Base-by-base conservation (phyloP, 768 basidiomycete genomes). In the Saitozyma sp. region DNA sequence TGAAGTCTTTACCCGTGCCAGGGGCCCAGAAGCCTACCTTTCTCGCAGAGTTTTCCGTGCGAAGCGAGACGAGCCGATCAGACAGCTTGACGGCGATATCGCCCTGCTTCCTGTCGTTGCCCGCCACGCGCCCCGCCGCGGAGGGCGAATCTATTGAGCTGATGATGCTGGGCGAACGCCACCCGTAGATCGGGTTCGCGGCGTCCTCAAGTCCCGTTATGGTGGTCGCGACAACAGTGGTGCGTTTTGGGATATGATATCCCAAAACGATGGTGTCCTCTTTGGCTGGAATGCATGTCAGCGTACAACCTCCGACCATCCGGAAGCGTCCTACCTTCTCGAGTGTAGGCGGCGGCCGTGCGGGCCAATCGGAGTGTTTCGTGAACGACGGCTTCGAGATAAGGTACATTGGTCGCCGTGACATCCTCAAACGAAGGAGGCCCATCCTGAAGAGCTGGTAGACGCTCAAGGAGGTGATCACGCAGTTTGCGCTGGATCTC, bases 381-480 rank as follows among this genome's bases (percentile, higher is more conserved):
- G 39, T 66, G 57, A 1, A 70, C 70, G 1, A 75, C 71, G 9
- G 76, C 76, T 58, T 78, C 76, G 42, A 78, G 69, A 49, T 78
- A 75, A 38, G 69, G 66, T 16, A 62, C 29, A 17, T 63, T 62
- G 29, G 39, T 43, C 8, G 73, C 57, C 50, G 58, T 72, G 14
- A 75, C 54, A n/a, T 75, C 68, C 37, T 66, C 73, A 41, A 63
- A 72, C 1, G 59, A 63, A 11, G 70, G 66, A n/a, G 56, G 53
- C 6, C 67, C 54, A 43, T 70, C 68, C 39, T 63, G 49, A 9
- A 66, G 11, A 37, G 66, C 64, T 14, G 70, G 66, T 42, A 75
- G 19, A 3, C 43, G 20, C 0, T 61, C 38, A 5, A 61, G 62
- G 8, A 72, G 13, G 51, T 72, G 66, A 6, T 58, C 54, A 37